Percentiles rank a stretch among this genome's conserved stretches.
Evolutionary conservation across 176 grass and related monocot genomes (phyloP).

Genomic region (Alopecurus myosuroides): DNA sequence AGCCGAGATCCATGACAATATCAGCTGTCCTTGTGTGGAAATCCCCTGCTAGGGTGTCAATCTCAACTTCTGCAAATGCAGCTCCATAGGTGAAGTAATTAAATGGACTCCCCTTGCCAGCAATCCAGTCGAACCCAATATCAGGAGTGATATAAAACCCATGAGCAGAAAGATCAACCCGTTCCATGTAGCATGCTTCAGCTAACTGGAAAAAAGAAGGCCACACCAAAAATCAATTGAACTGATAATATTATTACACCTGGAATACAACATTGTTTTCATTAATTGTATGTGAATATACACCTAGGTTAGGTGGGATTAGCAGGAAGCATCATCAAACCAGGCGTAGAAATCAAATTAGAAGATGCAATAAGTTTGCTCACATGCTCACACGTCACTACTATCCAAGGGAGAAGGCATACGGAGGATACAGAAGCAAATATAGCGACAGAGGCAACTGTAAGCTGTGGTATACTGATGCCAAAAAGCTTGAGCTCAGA

Average conservation of each 20-base stretch:
- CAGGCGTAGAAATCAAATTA: background rate
- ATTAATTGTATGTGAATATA: background rate
- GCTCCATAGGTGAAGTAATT: conserved; percentile 91
- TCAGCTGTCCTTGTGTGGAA: conserved; percentile 80
- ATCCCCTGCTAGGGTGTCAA: conserved; percentile 94
- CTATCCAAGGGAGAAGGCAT: background rate
- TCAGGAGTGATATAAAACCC: conserved; percentile 90
- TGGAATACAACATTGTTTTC: background rate
- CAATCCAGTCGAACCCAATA: conserved; percentile 63
- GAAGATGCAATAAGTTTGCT: background rate
- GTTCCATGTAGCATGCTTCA: conserved; percentile 70
- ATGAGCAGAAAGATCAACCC: conserved; percentile 89
- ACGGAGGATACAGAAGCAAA: background rate
- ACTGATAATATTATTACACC: background rate
- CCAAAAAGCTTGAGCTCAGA: background rate
- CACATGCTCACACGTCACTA: background rate
- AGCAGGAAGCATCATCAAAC: background rate
- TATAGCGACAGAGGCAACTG: background rate
- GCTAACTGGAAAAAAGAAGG: conserved; percentile 46
- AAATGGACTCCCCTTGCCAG: conserved; percentile 83
- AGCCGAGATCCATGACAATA: conserved; percentile 87
- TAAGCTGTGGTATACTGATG: background rate
- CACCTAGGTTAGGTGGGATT: background rate
- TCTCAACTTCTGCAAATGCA: conserved; percentile 98
- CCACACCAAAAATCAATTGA: conserved; percentile 2